Conservation (phyloP, 495 filamentous ascomycete species). For the Cercophora sp. region DNA sequence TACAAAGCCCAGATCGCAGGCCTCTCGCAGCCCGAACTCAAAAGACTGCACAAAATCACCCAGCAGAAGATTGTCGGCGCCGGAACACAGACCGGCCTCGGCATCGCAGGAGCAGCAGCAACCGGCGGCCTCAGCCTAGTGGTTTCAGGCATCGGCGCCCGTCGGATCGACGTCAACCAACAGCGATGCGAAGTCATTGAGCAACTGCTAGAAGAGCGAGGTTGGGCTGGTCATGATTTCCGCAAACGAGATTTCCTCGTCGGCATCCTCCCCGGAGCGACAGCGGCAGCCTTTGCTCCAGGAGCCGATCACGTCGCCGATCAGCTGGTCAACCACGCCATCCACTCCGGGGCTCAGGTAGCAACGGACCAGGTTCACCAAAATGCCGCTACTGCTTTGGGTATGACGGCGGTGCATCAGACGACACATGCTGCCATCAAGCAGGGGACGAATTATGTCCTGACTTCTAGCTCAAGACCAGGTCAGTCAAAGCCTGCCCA, state of each 20-base stretch:
- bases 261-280: neutral
- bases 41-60: neutral
- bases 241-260: neutral
- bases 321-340: neutral
- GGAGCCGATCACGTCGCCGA: neutral
- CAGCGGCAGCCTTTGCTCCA: neutral
- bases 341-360: too few relatives aligned
- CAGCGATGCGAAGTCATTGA: neutral
- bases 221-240: neutral
- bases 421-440: too few relatives aligned
- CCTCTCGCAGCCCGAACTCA: neutral
- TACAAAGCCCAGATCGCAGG: neutral
- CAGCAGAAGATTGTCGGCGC: neutral
- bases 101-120: neutral
- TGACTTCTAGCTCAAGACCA: too few relatives aligned
- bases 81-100: neutral
- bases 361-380: too few relatives aligned
- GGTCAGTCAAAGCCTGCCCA: too few relatives aligned
- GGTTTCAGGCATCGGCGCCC: neutral
- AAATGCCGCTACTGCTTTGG: too few relatives aligned
- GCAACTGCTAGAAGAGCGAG: neutral
- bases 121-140: neutral
- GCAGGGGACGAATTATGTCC: too few relatives aligned
- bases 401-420: too few relatives aligned
- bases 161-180: neutral